A percentile compares a stretch with the other conserved stretches of the same genome.
Conservation (phyloP, 1,284 basidiomycete genomes). For the Hymenochaete sp. region DNA sequence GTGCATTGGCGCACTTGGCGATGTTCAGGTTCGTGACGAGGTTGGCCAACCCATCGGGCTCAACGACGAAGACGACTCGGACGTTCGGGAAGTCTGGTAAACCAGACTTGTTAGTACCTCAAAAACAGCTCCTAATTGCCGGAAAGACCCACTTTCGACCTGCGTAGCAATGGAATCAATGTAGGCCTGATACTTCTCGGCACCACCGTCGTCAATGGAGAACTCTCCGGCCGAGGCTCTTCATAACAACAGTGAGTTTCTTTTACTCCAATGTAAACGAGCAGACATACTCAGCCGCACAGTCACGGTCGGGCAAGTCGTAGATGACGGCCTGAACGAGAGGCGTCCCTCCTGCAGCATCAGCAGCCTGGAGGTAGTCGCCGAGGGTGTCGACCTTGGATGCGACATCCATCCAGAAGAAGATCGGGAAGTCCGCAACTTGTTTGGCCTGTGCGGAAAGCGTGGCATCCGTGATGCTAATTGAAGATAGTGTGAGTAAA, state of each 20-base stretch:
- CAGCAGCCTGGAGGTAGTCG: slow-evolving; percentile 23
- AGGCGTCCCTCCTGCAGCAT: slow-evolving; percentile 20
- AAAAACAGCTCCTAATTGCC: background rate
- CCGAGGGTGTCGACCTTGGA: slow-evolving; percentile 15
- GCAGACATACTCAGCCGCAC: slow-evolving; percentile 19
- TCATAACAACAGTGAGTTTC: too few species aligned
- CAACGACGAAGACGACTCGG: slow-evolving; percentile 20
- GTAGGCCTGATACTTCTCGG: slow-evolving; percentile 17
- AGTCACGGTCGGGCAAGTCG: slow-evolving; percentile 21
- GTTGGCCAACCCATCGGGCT: slow-evolving; percentile 21
- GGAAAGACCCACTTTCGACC: slow-evolving; percentile 16
- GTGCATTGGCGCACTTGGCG: slow-evolving; percentile 19
- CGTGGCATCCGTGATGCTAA: slow-evolving; percentile 18
- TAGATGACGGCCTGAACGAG: slow-evolving; percentile 21
- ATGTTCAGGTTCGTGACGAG: slow-evolving; percentile 20
- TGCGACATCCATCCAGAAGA: slow-evolving; percentile 22
- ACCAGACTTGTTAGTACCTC: slow-evolving; percentile 4
- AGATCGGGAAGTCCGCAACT: slow-evolving; percentile 17
- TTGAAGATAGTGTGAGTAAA: background rate
- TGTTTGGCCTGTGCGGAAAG: slow-evolving; percentile 15
- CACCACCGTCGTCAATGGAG: slow-evolving; percentile 19
- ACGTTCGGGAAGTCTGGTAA: slow-evolving; percentile 18
- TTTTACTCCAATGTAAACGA: too few species aligned
- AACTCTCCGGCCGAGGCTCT: slow-evolving; percentile 20
- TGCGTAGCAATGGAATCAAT: slow-evolving; percentile 20